Percentiles rank a stretch among this genome's conserved stretches.
These are phyloP conservation scores for Aspergillus eucalypticola DNA, from an alignment of 2,329 filamentous ascomycete genomes.

Conservation along the genomic window DNA sequence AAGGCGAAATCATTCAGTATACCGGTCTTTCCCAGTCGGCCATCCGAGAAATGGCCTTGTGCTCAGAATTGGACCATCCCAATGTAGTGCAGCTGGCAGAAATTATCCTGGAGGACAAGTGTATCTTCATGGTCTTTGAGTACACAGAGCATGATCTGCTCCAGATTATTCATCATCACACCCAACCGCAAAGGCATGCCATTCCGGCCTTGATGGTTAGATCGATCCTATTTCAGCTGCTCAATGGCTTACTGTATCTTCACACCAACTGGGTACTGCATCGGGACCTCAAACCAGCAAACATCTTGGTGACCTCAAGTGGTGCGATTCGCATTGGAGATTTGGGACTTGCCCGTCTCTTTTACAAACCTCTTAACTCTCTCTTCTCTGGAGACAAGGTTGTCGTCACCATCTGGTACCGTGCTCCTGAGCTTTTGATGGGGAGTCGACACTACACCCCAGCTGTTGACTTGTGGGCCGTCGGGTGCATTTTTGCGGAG, in stretches of 20 bases:
- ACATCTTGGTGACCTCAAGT: conserved; percentile 93
- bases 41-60: conserved; percentile 95
- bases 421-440: conserved; percentile 87
- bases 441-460: conserved; percentile 96
- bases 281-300: conserved; percentile 93
- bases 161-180: conserved; percentile 98
- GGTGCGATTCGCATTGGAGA: conserved; percentile 96
- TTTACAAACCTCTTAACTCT: conserved; percentile 89
- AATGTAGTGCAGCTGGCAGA: conserved; percentile 92
- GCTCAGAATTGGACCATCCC: conserved; percentile 82
- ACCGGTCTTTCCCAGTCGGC: conserved; percentile 97
- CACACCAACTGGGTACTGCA: conserved; percentile 97
- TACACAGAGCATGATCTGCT: conserved; percentile 97
- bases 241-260: conserved; percentile 92
- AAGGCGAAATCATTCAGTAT: conserved; percentile 91
- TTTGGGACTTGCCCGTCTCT: conserved; percentile 84
- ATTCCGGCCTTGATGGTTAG: conserved; percentile 88
- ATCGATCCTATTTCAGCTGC: conserved; percentile 91
- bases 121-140: conserved; percentile 99
- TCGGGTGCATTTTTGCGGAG: conserved; percentile 97
- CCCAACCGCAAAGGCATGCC: conserved; percentile 79
- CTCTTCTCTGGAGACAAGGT: conserved; percentile 96
- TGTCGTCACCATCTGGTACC: conserved; percentile 98
- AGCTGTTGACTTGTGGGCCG: conserved; percentile 94
- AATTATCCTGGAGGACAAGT: conserved; percentile 97